These are phyloP conservation scores for Globisporangium orthogonon DNA, from an alignment of 352 stramenopile species.

Conservation along the genomic window DNA sequence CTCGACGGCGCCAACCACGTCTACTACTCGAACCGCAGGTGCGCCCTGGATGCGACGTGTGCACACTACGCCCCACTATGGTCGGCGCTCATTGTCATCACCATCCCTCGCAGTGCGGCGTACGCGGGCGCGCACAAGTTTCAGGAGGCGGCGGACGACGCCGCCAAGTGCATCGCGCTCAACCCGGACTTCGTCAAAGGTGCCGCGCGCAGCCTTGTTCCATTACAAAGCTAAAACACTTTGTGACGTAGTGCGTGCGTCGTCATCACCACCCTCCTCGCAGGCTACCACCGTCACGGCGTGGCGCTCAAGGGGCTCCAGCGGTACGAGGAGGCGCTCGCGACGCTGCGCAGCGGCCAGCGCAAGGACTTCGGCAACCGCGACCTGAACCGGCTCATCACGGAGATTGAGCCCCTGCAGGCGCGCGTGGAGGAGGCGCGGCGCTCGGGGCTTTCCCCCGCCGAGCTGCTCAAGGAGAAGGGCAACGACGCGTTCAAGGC, in stretches of 20 bases:
- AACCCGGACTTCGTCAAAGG: conserved; percentile 94
- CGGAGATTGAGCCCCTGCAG: conserved; percentile 77
- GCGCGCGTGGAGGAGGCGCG: conserved; percentile 54
- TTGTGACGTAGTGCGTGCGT: too few species aligned
- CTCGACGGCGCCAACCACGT: conserved; percentile 88
- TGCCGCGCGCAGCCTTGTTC: neutral
- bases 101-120: conserved; percentile 36
- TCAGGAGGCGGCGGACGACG: conserved; percentile 83
- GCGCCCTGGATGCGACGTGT: neutral
- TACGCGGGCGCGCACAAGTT: conserved; percentile 60
- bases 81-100: neutral
- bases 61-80: neutral
- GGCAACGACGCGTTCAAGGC: conserved; percentile 93
- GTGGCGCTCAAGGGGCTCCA: conserved; percentile 88
- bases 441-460: conserved; percentile 62
- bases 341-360: conserved; percentile 64
- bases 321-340: conserved; percentile 74
- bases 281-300: conserved; percentile 91
- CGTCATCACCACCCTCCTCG: too few species aligned
- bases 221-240: neutral
- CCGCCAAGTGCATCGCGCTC: conserved; percentile 84
- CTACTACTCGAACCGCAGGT: conserved; percentile 93
- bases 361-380: conserved; percentile 82
- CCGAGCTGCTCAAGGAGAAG: conserved; percentile 91
- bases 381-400: conserved; percentile 76